Conservation (phyloP, 257 asterid species). For the Gentiana straminea region DNA sequence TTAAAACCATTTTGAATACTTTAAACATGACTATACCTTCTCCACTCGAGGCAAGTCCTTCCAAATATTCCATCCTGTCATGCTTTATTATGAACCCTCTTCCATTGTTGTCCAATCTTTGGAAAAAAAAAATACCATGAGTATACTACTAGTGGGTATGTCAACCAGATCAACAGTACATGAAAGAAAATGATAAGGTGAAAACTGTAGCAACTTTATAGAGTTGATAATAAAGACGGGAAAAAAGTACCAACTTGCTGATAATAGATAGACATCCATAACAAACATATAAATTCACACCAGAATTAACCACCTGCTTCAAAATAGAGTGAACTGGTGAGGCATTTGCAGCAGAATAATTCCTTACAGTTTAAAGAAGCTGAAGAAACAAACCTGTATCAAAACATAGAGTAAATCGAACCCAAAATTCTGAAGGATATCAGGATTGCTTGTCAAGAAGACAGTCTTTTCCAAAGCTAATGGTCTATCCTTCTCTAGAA, state of each 20-base stretch:
- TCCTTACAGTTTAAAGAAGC: slow-evolving; percentile 9
- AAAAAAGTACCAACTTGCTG: slow-evolving; percentile 45
- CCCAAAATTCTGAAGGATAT: slow-evolving; percentile 67
- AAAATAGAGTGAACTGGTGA: slow-evolving; percentile 16
- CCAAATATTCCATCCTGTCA: too few species aligned
- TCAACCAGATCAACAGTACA: too few species aligned
- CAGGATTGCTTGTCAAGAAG: slow-evolving; percentile 57
- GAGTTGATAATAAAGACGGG: too few species aligned
- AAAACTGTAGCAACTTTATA: too few species aligned
- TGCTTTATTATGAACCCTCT: too few species aligned
- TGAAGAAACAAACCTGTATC: slow-evolving; percentile 51
- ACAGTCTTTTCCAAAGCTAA: slow-evolving; percentile 50
- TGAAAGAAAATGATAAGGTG: too few species aligned
- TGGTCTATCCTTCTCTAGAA: slow-evolving; percentile 36
- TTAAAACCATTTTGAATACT: too few species aligned
- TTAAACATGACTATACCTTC: too few species aligned
- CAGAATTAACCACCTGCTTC: slow-evolving; percentile 85
- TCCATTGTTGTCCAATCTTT: too few species aligned
- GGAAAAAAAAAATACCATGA: too few species aligned
- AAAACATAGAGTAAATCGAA: slow-evolving; percentile 69
- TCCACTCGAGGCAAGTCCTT: too few species aligned
- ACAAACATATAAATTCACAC: slow-evolving; percentile 56
- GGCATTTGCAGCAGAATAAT: neutral
- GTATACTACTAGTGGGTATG: too few species aligned
- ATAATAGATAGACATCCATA: slow-evolving; percentile 79